Evolutionary conservation across 306 rosid genomes (phyloP), one percentile per base, ranked within the genome.

Genomic region (Chamaecrista fasciculata): DNA sequence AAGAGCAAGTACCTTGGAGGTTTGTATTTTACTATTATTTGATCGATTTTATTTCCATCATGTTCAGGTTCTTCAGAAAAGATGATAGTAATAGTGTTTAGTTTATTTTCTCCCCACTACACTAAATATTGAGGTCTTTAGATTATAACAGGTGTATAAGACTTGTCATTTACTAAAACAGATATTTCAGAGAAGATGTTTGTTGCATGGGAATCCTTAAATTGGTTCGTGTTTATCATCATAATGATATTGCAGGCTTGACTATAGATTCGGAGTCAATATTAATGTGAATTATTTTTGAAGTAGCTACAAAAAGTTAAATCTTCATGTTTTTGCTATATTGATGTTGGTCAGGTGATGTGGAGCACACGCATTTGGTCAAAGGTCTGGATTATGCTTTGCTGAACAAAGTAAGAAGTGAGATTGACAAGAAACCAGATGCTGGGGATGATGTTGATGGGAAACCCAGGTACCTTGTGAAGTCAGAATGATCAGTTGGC

Each of bases 1-100:
- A 94, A 94, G 89, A 94, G 99, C 97, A 94, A 94, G 87, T 91
- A 94, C 78, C 96, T 94, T 4, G 98, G 96, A 90, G 98, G 98
- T 94, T 63, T 20, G 96, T 83, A 33, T 67, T 74, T 5, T 57
- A 25, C 59, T 49, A 11, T 80, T 56, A 25, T 74, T 3, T 79
- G 44, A 36, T 75, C 18, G 20, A 36, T 11, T 9, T 36, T 52
- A 40, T 12, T 37, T 8, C 23, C 4, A 2, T n/a, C 15, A 42
- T 37, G 59, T 39, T 52, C 20, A n/a, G 26, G 33, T 56, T 28
- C 39, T 0, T 56, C 24, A 15, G 68, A 7, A 14, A 61, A 73
- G 23, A 56, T n/a, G 16, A 33, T 58, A 21, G n/a, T n/a, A n/a
- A n/a, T n/a, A n/a, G 29, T 50, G 18, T 18, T 0, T 50, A 23